Base-by-base conservation (phyloP, 169 alveolate species). In the Cryptosporidium ubiquitum region DNA sequence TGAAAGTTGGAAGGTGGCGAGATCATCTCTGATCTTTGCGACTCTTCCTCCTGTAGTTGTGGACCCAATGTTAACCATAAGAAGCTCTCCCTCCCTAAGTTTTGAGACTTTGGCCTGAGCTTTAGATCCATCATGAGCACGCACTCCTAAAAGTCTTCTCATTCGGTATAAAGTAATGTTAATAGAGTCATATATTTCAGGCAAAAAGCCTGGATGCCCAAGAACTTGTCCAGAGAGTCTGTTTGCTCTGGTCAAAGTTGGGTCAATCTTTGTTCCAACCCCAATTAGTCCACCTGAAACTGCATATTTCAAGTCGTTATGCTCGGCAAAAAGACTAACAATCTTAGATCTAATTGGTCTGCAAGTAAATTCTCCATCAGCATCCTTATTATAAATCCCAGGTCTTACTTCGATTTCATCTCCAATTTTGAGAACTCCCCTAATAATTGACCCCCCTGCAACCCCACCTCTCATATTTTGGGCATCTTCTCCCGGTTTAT, bases 351-450 rank as follows among this genome's bases (percentile, higher is more conserved):
- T 84, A 79, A 97, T 96, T 33, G 98, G 98, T 84, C 96, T 95
- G 91, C 98, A 95, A 18, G 95, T 95, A 35, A 93, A 94, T 49
- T 92, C 93, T 69, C 98, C 98, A 69, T 95, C 92, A 39, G 94
- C 93, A 91, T 95, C 96, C 91, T 96, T 97, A 68, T 96, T 92
- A 57, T 95, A 94, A 58, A 97, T 96, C 1, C 99, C 99, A 9
- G 99, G 99, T n/a, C 99, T 92, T 33, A 98, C 96, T 94, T 98
- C 99, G 20, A 98, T 96, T 91, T 97, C 98, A 86, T 98, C 99
- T 29, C 99, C 99, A 68, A 98, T 96, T 86, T 93, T 97, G 68
- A 98, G 91, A 31, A 98, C 98, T 31, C 99, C 99, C 93, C 96
- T 94, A 47, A 98, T 93, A 68, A 99, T 97, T 58, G 99, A 94